Evolutionary conservation across 306 rosid species (phyloP), one percentile per base, ranked within the genome.

Genomic region (Cucumis cinereus): DNA sequence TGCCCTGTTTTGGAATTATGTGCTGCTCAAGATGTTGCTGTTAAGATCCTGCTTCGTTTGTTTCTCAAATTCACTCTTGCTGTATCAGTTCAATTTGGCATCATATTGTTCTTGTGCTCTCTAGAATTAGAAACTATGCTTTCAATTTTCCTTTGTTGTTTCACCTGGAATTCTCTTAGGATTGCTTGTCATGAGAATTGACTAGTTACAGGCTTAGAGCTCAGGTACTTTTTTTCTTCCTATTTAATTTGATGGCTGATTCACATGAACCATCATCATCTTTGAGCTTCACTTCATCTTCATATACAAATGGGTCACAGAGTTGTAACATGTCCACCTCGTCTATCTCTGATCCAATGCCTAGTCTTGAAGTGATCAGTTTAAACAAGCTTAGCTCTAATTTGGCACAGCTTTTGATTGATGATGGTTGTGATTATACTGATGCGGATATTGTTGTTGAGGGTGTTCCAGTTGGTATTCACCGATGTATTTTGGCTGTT

Each of bases 251-350:
- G 77, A 91, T 91, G 98, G 97, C 92, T 68, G 71, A 71, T 78
- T 90, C 93, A 20, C 56, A 82, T 22, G 99, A 92, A 79, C 96
- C 93, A 28, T 90, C 99, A 7, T 88, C 97, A 17, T 92, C 99
- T 79, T 80, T 94, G 85, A 94, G 97, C 89, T 89, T 87, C 66
- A 88, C 96, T 26, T 91, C 96, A 47, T 84, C 95, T 79, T 87
- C 98, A 62, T 80, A 77, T 60, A 47, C 99, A 22, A 94, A 94
- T 86, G 96, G 89, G 53, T 90, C 96, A 0, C 74, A 80, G 77
- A 75, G 81, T 81, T 88, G 86, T 76, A 91, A 88, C 82, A 43
- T 85, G 26, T 50, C 80, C 59, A 8, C 89, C 52, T 74, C 90
- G 43, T 28, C 74, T 30, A 87, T 80, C 40, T 26, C 79, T 23